Percentiles rank a stretch among this genome's conserved stretches.
These are phyloP conservation scores for Euphorbia lathyris DNA, from an alignment of 345 rosid species.

Conservation along the genomic window DNA sequence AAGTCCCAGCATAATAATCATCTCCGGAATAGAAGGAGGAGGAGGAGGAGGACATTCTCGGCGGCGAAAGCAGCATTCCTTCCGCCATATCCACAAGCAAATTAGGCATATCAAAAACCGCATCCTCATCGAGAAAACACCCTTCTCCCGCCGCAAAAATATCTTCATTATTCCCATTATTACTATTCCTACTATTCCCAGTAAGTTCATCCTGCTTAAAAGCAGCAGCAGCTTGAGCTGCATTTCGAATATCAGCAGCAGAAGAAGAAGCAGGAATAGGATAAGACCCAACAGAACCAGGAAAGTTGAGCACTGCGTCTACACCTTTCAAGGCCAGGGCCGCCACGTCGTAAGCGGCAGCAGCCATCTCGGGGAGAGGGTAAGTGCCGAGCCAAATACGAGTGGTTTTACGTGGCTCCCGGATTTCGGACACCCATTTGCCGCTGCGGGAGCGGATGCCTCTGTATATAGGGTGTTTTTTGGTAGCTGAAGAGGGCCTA, in stretches of 20 bases:
- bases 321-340: constrained; percentile 71
- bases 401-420: constrained; percentile 81
- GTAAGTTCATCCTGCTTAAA: constrained; percentile 29
- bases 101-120: constrained; percentile 69
- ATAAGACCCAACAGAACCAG: constrained; percentile 41
- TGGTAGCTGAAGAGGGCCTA: constrained; percentile 7
- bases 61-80: constrained; percentile 85
- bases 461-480: constrained; percentile 48
- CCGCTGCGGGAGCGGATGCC: constrained; percentile 78
- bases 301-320: constrained; percentile 70
- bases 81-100: constrained; percentile 87
- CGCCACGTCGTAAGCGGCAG: constrained; percentile 85
- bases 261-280: constrained; percentile 63
- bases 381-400: constrained; percentile 96
- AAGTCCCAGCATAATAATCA: constrained; percentile 59
- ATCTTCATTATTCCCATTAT: too few relatives aligned
- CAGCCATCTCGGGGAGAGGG: constrained; percentile 82
- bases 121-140: constrained; percentile 79
- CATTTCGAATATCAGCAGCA: constrained; percentile 56
- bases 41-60: constrained; percentile 47
- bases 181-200: neutral
- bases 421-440: constrained; percentile 93
- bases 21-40: neutral
- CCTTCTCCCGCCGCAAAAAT: constrained; percentile 13
- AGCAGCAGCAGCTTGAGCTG: constrained; percentile 61